Evolutionary conservation across 495 filamentous ascomycete species (phyloP).

Genomic region (Astrocystis sublimbata): DNA sequence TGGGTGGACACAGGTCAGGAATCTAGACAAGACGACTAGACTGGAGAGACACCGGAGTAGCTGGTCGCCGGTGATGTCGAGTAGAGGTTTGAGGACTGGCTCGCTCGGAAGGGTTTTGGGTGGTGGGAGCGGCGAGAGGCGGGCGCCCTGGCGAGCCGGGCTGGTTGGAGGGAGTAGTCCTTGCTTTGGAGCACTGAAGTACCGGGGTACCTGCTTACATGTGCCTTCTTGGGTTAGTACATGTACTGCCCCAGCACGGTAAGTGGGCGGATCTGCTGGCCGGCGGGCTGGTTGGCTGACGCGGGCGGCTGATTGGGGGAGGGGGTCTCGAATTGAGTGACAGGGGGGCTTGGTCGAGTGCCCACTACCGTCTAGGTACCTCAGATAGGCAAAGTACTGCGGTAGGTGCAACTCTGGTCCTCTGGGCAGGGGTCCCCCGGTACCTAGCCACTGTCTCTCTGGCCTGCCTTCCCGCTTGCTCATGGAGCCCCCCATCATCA

Average conservation of each 20-base stretch:
- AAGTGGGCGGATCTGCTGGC: no score
- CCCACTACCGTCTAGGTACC: background rate
- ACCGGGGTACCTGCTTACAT: background rate
- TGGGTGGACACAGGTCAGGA: background rate
- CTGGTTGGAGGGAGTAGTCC: background rate
- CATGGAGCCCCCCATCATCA: background rate
- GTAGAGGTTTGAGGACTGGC: slow-evolving; percentile 1
- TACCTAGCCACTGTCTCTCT: no score
- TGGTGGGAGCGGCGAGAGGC: slow-evolving; percentile 12
- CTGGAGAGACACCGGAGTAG: no score
- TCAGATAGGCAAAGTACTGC: background rate
- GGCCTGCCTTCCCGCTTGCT: no score
- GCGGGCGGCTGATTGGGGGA: slow-evolving; percentile 3
- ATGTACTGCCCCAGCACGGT: no score
- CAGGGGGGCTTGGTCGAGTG: background rate
- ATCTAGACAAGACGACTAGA: no score
- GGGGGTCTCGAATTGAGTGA: background rate
- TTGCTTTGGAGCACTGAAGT: background rate
- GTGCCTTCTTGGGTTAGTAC: no score
- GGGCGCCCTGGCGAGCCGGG: background rate
- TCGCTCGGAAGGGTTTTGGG: slow-evolving; percentile 13
- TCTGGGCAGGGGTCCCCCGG: background rate
- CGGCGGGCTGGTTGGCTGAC: no score
- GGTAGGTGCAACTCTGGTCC: no score
- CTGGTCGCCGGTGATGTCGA: background rate